phyloP scores from a whole-genome alignment of 2,329 filamentous ascomycete genomes.

The Penicillium sp. region DNA sequence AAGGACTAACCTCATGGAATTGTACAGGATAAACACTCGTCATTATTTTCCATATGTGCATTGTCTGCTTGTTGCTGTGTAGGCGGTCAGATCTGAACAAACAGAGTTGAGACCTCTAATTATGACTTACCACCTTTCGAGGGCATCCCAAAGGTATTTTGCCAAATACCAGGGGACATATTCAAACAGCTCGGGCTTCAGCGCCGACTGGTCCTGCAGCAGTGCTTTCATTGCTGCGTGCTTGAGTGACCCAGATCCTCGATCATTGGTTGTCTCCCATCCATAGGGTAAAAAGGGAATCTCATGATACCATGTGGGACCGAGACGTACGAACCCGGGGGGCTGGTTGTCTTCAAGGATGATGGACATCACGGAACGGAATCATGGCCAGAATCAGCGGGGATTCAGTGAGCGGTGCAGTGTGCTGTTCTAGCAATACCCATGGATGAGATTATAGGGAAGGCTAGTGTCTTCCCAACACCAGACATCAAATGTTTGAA shows the following conservation, averaged over 20 bases:
- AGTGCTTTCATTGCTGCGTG: constrained; percentile 34
- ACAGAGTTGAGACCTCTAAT: background rate
- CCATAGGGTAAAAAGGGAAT: constrained; percentile 36
- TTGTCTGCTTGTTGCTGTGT: constrained; percentile 38
- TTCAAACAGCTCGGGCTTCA: constrained; percentile 38
- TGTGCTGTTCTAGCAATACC: background rate
- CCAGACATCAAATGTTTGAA: background rate
- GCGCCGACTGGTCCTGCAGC: constrained; percentile 39
- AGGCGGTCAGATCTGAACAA: background rate
- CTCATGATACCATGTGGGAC: constrained; percentile 41
- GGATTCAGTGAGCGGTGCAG: background rate
- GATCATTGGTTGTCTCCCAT: constrained; percentile 25
- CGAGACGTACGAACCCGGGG: constrained; percentile 18
- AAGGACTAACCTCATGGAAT: constrained; percentile 31
- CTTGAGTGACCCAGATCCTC: constrained; percentile 37
- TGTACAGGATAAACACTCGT: constrained; percentile 38
- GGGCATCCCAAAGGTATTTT: constrained; percentile 40
- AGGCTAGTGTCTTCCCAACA: background rate
- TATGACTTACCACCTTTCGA: constrained; percentile 36
- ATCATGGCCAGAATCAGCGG: background rate
- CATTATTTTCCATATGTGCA: constrained; percentile 48
- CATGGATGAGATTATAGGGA: background rate
- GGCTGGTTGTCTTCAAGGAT: constrained; percentile 11
- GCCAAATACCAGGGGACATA: constrained; percentile 44
- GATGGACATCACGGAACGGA: constrained; percentile 5